These are phyloP conservation scores for Hypoxylon sp. DNA, from an alignment of 2,329 filamentous ascomycete species.

Conservation along the genomic window DNA sequence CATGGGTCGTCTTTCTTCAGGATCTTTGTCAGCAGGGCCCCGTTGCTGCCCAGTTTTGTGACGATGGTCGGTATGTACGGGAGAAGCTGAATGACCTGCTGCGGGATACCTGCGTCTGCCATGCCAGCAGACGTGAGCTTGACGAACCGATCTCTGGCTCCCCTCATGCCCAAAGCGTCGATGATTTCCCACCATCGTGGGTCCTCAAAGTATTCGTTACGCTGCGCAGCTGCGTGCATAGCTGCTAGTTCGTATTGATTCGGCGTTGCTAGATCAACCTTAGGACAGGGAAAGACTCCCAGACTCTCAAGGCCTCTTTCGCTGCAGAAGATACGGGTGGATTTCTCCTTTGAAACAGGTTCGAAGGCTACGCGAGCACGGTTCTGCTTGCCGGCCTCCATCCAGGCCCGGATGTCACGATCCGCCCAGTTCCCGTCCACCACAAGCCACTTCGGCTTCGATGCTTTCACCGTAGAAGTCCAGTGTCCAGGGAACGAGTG, in stretches of 20 bases:
- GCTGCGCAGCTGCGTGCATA: constrained; percentile 76
- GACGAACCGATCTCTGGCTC: constrained; percentile 75
- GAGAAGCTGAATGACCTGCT: constrained; percentile 83
- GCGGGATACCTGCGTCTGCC: constrained; percentile 81
- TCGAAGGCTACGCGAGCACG: constrained; percentile 77
- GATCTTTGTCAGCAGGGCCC: constrained; percentile 78
- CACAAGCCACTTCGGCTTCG: constrained; percentile 77
- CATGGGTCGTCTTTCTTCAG: constrained; percentile 72
- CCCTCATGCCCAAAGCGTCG: constrained; percentile 78
- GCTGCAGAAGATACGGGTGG: constrained; percentile 69
- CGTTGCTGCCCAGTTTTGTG: constrained; percentile 80
- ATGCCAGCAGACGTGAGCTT: constrained; percentile 71
- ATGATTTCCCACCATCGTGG: constrained; percentile 81
- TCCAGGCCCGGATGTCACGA: constrained; percentile 71
- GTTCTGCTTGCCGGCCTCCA: constrained; percentile 65
- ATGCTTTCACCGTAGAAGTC: constrained; percentile 63
- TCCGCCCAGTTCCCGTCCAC: constrained; percentile 88
- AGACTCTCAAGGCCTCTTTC: constrained; percentile 50
- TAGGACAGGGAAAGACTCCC: constrained; percentile 65
- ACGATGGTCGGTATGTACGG: constrained; percentile 87
- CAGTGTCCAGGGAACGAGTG: constrained; percentile 64
- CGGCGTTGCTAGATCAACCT: constrained; percentile 80
- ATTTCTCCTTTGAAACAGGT: constrained; percentile 86
- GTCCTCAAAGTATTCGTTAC: constrained; percentile 72
- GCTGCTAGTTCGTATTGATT: constrained; percentile 83